A percentile compares a stretch with the other conserved stretches of the same genome.
Evolutionary conservation across 352 stramenopile genomes (phyloP).

Genomic region (Globisporangium viniferum): DNA sequence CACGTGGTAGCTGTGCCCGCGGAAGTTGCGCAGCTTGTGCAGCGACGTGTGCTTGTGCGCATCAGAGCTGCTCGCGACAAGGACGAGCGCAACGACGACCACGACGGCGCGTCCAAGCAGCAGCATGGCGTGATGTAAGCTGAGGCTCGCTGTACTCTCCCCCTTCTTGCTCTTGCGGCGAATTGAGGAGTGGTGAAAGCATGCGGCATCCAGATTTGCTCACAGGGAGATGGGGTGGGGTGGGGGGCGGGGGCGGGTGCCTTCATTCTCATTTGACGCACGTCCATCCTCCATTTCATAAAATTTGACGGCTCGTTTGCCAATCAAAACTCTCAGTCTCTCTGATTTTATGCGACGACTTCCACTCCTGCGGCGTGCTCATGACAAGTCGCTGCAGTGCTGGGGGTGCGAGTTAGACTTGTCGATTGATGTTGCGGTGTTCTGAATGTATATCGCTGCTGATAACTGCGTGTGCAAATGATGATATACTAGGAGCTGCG

Average conservation of each 20-base stretch:
- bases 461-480: not conserved
- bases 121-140: not conserved
- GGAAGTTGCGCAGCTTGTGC: conserved; percentile 49
- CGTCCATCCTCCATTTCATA: too few relatives aligned
- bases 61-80: not conserved
- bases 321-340: too few relatives aligned
- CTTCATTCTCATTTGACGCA: too few relatives aligned
- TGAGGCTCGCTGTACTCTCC: not conserved
- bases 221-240: too few relatives aligned
- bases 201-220: not conserved
- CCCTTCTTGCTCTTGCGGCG: not conserved
- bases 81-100: not conserved
- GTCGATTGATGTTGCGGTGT: not conserved
- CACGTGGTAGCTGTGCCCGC: conserved; percentile 64
- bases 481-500: conserved; percentile 25
- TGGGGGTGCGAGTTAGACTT: too few relatives aligned
- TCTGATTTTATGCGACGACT: conserved; percentile 31
- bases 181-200: not conserved
- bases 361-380: conserved; percentile 76
- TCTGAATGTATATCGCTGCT: too few relatives aligned
- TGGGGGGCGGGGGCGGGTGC: too few relatives aligned
- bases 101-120: not conserved
- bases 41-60: conserved; percentile 18
- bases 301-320: too few relatives aligned
- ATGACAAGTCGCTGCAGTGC: conserved; percentile 78